phyloP scores from a whole-genome alignment of 2,329 filamentous ascomycete species.

The Gnomoniopsis sp. region DNA sequence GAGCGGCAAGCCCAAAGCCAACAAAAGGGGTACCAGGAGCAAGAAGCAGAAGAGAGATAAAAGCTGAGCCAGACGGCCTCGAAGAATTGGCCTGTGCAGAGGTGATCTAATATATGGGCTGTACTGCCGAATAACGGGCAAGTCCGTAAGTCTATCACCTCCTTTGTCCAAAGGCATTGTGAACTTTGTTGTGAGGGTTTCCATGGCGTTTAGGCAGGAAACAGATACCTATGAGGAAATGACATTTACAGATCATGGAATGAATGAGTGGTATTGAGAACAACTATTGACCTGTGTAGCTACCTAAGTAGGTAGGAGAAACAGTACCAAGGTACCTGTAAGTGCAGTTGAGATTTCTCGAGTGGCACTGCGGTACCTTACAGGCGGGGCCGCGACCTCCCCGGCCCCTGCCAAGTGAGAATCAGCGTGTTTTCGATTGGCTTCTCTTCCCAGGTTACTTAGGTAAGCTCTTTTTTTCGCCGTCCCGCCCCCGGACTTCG shows the following conservation, averaged over 20 bases:
- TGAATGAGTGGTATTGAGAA: not conserved
- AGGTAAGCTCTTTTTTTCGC: conserved; percentile 19
- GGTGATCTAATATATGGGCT: too few species aligned
- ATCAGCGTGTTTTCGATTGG: conserved; percentile 25
- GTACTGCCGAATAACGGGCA: too few species aligned
- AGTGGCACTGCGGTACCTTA: not conserved
- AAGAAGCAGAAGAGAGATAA: conserved; percentile 26
- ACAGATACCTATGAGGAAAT: not conserved
- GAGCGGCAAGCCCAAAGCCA: conserved; percentile 39
- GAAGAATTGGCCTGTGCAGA: too few species aligned
- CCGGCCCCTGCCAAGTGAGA: conserved; percentile 18
- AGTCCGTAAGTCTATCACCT: too few species aligned
- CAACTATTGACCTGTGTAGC: not conserved
- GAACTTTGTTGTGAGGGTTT: not conserved
- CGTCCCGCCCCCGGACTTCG: conserved; percentile 26
- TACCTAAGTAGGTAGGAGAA: too few species aligned
- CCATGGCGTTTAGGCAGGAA: not conserved
- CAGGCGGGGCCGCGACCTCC: not conserved
- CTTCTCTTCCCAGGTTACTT: conserved; percentile 19
- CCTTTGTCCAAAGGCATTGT: not conserved
- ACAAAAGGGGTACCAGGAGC: conserved; percentile 30
- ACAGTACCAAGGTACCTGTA: too few species aligned
- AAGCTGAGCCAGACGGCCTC: conserved; percentile 11
- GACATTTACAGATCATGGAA: not conserved
- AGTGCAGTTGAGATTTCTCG: too few species aligned